phyloP scores from a whole-genome alignment of 495 filamentous ascomycete genomes.

The Astrothelium subdiscretum region DNA sequence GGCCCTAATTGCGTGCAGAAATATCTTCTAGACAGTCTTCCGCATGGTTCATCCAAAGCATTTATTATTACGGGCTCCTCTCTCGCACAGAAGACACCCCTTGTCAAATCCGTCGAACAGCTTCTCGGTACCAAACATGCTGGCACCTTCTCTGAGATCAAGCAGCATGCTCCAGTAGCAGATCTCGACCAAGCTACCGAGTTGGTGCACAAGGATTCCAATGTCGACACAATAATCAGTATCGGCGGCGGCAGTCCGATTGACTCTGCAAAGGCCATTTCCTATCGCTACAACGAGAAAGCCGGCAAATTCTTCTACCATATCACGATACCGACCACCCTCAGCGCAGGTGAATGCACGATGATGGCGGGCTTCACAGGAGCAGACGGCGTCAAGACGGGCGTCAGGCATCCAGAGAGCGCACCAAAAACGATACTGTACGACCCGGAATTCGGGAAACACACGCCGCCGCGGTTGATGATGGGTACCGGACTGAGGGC shows the following conservation, averaged over 20 bases:
- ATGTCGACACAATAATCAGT: conserved; percentile 37
- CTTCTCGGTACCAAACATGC: conserved; percentile 29
- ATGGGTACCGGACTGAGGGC: conserved; percentile 35
- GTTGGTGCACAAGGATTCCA: conserved; percentile 26
- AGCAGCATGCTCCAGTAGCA: conserved; percentile 36
- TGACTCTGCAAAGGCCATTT: conserved; percentile 37
- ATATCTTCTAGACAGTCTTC: conserved; percentile 30
- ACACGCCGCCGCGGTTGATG: conserved; percentile 34
- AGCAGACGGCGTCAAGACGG: conserved; percentile 31
- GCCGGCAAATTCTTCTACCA: conserved; percentile 32
- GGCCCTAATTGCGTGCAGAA: conserved; percentile 33
- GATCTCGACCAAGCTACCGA: conserved; percentile 35
- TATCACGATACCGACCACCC: conserved; percentile 39
- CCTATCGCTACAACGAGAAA: conserved; percentile 31
- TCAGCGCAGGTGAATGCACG: conserved; percentile 39
- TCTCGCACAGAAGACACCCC: conserved; percentile 34
- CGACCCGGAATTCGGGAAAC: conserved; percentile 30
- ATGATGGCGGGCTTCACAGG: conserved; percentile 33
- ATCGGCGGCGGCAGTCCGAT: conserved; percentile 40
- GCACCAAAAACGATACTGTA: conserved; percentile 33
- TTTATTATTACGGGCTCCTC: conserved; percentile 41
- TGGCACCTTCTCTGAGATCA: conserved; percentile 36
- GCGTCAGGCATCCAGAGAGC: conserved; percentile 27
- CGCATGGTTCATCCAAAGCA: conserved; percentile 31
- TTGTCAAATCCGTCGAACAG: conserved; percentile 34